Evolutionary conservation across 2,329 filamentous ascomycete genomes (phyloP), one percentile per base, ranked within the genome.

Genomic region (Harringtonia lauricola): DNA sequence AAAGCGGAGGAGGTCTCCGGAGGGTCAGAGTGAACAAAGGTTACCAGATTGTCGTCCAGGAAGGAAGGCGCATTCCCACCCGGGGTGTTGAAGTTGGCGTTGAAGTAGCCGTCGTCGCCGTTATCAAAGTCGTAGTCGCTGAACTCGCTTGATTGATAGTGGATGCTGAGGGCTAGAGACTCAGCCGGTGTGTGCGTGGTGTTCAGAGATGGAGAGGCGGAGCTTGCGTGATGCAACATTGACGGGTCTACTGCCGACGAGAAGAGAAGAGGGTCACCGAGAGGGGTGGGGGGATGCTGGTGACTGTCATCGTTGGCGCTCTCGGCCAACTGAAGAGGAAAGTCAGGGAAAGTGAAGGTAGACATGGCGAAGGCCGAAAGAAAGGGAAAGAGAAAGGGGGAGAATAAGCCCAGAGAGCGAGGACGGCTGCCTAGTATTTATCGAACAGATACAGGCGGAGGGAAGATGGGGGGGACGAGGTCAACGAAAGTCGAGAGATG

Each of bases 131-230:
- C 52, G 36, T 57, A 49, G 28, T 68, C 72, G 48, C 63, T 60
- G 51, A 60, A 65, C 49, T 73, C 68, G 57, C 70, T 73, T 4
- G 67, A 56, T 50, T 69, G 69, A 49, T 70, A 73, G 49, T 69
- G 60, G 41, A 61, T 46, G 49, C 67, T 70, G 36, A 65, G 55
- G 21, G 61, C 65, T 41, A 65, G 58, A 14, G 71, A 74, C 47
- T 70, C 72, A 49, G 66, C 66, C 12, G 72, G 71, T 1, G 72
- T 74, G 45, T 68, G 55, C 41, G 60, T 59, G 49, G 57, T 60
- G 41, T 59, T 55, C 21, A 57, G 49, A 26, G 55, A 53, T 18
- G 67, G 67, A 3, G 67, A 70, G 19, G 59, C 55, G 35, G 63
- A 63, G 55, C 52, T 61, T 51, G 62, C 64, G 39, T 52, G 60